These are phyloP conservation scores for Epichloe uncinata DNA, from an alignment of 2,329 filamentous ascomycete genomes.

Conservation along the genomic window DNA sequence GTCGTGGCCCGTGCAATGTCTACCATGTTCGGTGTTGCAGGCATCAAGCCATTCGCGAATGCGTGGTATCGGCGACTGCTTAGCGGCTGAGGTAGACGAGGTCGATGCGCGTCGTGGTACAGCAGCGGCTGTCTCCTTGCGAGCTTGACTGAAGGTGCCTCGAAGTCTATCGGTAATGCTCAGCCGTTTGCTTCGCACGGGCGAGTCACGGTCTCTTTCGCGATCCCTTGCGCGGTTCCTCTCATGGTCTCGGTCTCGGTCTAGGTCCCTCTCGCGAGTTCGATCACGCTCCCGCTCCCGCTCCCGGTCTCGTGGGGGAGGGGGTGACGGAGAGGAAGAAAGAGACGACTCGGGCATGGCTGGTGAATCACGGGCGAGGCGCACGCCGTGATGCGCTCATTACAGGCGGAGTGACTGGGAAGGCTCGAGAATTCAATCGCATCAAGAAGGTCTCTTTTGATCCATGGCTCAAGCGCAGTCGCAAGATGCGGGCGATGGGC, in stretches of 20 bases:
- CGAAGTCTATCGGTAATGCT: constrained; percentile 28
- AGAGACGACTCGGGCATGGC: constrained; percentile 5
- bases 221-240: constrained; percentile 8
- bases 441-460: neutral
- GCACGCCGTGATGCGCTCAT: constrained; percentile 1
- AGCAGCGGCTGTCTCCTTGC: constrained; percentile 15
- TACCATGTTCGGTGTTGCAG: constrained; percentile 27
- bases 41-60: constrained; percentile 30
- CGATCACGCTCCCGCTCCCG: neutral
- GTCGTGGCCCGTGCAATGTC: constrained; percentile 23
- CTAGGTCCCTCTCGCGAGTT: neutral
- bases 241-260: constrained; percentile 2
- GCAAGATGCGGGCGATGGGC: neutral
- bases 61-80: constrained; percentile 23
- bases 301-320: constrained; percentile 2
- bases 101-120: constrained; percentile 19
- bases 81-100: constrained; percentile 14
- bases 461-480: constrained; percentile 2
- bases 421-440: neutral
- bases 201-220: constrained; percentile 15
- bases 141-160: constrained; percentile 20
- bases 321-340: constrained; percentile 1
- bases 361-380: neutral
- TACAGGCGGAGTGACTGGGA: neutral
- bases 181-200: constrained; percentile 22